phyloP scores from a whole-genome alignment of 192 early-diverging fungal genomes.

The Dissophora ornata region DNA sequence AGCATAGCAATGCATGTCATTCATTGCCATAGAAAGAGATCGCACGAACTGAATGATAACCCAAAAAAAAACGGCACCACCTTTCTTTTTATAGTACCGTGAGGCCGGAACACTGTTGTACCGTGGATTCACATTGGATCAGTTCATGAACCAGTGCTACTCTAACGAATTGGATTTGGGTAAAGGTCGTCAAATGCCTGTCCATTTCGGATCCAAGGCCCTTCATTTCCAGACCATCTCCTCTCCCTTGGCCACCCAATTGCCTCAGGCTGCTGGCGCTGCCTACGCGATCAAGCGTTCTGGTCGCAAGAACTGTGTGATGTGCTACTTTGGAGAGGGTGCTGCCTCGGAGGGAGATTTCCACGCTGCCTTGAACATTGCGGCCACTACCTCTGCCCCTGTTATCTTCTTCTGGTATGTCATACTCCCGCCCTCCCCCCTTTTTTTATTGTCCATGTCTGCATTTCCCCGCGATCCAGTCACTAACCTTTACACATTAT shows the following conservation, averaged over 20 bases:
- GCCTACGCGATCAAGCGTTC: conserved; percentile 93
- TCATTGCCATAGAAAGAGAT: too few relatives aligned
- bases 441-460: too few relatives aligned
- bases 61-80: too few relatives aligned
- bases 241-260: conserved; percentile 94
- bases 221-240: conserved; percentile 97
- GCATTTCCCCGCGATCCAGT: too few relatives aligned
- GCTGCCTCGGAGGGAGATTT: conserved; percentile 98
- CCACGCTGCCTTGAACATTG: conserved; percentile 98
- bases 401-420: conserved; percentile 92
- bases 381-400: conserved; percentile 89
- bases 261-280: conserved; percentile 97
- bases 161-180: conserved; percentile 88
- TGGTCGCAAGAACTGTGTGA: conserved; percentile 79
- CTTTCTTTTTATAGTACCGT: conserved; percentile 80
- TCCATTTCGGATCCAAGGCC: conserved; percentile 91
- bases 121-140: conserved; percentile 92
- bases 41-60: neutral
- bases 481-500: too few relatives aligned
- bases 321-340: conserved; percentile 99
- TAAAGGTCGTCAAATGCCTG: conserved; percentile 99
- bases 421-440: too few relatives aligned
- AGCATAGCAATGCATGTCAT: neutral
- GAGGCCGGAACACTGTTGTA: conserved; percentile 95
- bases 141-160: conserved; percentile 98